A percentile compares a stretch with the other conserved stretches of the same genome.
Evolutionary conservation across 2,329 filamentous ascomycete genomes (phyloP).

Genomic region (Penicillium sp.): DNA sequence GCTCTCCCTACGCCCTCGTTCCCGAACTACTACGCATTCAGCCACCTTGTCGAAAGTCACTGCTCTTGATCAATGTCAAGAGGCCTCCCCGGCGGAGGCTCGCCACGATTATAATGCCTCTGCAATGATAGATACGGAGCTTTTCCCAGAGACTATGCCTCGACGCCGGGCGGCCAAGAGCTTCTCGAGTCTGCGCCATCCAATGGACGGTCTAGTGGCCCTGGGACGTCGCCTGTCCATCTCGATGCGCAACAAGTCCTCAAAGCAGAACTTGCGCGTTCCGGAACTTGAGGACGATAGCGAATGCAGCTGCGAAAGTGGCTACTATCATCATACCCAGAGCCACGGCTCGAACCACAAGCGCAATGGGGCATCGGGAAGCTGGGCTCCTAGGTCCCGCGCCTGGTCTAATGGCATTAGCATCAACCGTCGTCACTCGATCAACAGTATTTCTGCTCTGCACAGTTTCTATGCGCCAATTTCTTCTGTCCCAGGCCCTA

Average conservation of each 20-base stretch:
- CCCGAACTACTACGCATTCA: slow-evolving; percentile 33
- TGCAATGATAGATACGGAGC: slow-evolving; percentile 31
- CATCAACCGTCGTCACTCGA: slow-evolving; percentile 35
- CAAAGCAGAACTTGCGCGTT: slow-evolving; percentile 24
- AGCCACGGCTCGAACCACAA: slow-evolving; percentile 14
- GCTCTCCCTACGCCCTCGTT: slow-evolving; percentile 35
- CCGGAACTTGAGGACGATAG: slow-evolving; percentile 13
- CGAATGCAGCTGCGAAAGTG: slow-evolving; percentile 5
- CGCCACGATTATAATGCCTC: slow-evolving; percentile 22
- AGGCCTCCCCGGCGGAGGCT: slow-evolving; percentile 21
- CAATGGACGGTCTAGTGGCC: slow-evolving; percentile 39
- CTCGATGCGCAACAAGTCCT: slow-evolving; percentile 37
- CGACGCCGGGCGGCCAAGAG: slow-evolving; percentile 38
- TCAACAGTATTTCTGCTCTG: slow-evolving; percentile 33
- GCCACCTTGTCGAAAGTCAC: slow-evolving; percentile 18
- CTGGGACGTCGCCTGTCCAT: slow-evolving; percentile 41
- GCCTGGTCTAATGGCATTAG: slow-evolving; percentile 27
- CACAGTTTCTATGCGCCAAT: slow-evolving; percentile 32
- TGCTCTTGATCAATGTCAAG: slow-evolving; percentile 24
- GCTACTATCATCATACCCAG: slow-evolving; percentile 14
- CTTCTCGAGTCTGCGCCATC: slow-evolving; percentile 41
- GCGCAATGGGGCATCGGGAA: slow-evolving; percentile 19
- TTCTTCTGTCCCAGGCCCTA: slow-evolving; percentile 26
- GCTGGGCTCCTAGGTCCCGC: slow-evolving; percentile 23
- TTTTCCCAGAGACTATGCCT: slow-evolving; percentile 29